Base-by-base conservation (phyloP, 129 eudicot genomes). In the Lonicera japonica region DNA sequence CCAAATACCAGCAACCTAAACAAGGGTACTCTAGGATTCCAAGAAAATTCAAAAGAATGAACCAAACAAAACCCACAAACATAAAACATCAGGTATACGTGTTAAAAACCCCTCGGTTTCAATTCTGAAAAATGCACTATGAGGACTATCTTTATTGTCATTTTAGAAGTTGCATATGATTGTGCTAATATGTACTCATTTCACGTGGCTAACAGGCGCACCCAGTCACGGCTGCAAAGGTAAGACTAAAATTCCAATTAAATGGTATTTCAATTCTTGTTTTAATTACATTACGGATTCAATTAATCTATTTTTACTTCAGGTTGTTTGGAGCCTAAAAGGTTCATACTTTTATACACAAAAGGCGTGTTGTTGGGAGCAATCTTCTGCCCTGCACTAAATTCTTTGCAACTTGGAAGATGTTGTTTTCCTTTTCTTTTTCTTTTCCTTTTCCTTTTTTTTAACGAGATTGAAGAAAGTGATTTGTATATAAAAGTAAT, bases 321-420 rank as follows among this genome's bases (percentile, higher is more conserved):
- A 84, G 91, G 77, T 65, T 80, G 75, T 66, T 81, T 58, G 80
- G 86, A 74, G 60, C 82, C 67, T 79, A 78, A 80, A 61, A 56
- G 54, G 54, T 58, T 59, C 21, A n/a, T n/a, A n/a, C n/a, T n/a
- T n/a, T n/a, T n/a, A n/a, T n/a, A n/a, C n/a, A n/a, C n/a, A 58
- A 38, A 34, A 55, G 66, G 12, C 58, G 61, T 21, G 55, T 18
- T 20, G 29, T 51, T 64, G 11, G 20, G 52, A 29, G 19, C 39
- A 38, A 59, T 23, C 14, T 25, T 36, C 21, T 10, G 13, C 23
- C 21, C 14, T 29, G 36, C 23, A n/a, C 23, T 20, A 36, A 21
- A 22, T 52, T 45, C 19, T 12, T 51, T 21, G 18, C 8, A 45
- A 43, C 50, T 43, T 47, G 38, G 18, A 10, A 10, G 17, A 4